phyloP scores from a whole-genome alignment of 495 filamentous ascomycete genomes.

The Annulohypoxylon maeteangense region DNA sequence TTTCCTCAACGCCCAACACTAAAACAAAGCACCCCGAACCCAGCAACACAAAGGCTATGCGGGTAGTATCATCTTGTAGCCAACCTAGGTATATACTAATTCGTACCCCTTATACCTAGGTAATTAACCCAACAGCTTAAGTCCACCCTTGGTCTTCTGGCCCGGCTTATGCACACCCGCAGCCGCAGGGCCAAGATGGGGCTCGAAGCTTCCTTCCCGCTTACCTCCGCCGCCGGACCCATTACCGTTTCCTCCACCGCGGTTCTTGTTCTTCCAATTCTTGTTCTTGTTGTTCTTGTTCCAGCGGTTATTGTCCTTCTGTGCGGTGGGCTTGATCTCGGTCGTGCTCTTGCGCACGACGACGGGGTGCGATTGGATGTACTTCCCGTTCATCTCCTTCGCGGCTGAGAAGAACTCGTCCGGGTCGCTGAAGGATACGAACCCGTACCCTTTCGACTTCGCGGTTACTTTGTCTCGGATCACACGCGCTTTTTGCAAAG shows the following conservation, averaged over 20 bases:
- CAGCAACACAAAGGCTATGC: neutral
- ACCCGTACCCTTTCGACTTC: conserved; percentile 95
- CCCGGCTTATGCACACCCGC: conserved; percentile 81
- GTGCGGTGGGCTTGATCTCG: conserved; percentile 78
- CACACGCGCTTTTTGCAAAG: conserved; percentile 92
- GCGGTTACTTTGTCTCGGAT: conserved; percentile 94
- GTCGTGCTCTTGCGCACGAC: conserved; percentile 86
- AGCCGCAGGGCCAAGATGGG: conserved; percentile 59
- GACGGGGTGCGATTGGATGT: conserved; percentile 96
- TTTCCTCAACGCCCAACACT: conserved; percentile 19
- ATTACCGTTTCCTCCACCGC: conserved; percentile 45
- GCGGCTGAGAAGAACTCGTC: conserved; percentile 96
- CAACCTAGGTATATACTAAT: neutral
- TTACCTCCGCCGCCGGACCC: conserved; percentile 43
- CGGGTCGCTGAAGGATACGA: conserved; percentile 93
- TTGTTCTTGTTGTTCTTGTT: conserved; percentile 50
- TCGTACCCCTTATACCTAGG: neutral
- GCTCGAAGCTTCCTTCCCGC: conserved; percentile 53
- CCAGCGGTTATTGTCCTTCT: conserved; percentile 54
- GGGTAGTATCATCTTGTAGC: neutral
- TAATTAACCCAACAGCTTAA: conserved; percentile 78
- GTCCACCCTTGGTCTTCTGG: conserved; percentile 80
- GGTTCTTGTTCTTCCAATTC: conserved; percentile 51
- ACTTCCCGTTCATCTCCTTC: conserved; percentile 98
- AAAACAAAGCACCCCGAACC: neutral